Conservation (phyloP, 176 grass and related monocot genomes). For the Eragrostis curvula region DNA sequence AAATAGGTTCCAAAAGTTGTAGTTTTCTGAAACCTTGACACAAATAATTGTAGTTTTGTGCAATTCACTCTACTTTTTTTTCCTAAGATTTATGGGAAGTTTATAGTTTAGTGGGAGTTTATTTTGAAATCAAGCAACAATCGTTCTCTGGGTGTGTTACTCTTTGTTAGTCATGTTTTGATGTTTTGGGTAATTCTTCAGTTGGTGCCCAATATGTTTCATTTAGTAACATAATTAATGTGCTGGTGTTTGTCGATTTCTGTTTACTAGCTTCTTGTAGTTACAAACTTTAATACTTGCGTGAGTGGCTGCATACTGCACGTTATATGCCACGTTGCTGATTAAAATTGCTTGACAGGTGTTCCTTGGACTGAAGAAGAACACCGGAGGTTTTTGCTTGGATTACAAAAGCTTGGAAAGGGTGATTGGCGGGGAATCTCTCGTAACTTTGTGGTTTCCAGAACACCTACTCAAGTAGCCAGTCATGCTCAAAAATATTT, state of each 20-base stretch:
- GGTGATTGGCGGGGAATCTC: slow-evolving; percentile 99
- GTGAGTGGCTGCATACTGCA: background rate
- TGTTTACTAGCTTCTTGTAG: slow-evolving; percentile 10
- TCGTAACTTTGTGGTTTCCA: slow-evolving; percentile 95
- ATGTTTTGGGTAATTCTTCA: background rate
- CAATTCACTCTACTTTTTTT: slow-evolving; percentile 13
- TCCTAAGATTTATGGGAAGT: background rate
- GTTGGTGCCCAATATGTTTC: slow-evolving; percentile 22
- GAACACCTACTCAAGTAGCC: slow-evolving; percentile 98
- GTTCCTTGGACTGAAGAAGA: slow-evolving; percentile 99
- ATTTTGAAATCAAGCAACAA: background rate
- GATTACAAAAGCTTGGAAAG: slow-evolving; percentile 95
- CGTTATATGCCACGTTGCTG: slow-evolving; percentile 34
- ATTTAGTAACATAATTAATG: background rate
- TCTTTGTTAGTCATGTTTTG: background rate
- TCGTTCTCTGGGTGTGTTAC: background rate
- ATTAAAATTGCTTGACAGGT: slow-evolving; percentile 53
- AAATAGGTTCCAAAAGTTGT: too few species aligned
- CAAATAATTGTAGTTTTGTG: too few species aligned
- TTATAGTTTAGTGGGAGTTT: background rate
- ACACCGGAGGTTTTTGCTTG: slow-evolving; percentile 92
- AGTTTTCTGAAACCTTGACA: too few species aligned
- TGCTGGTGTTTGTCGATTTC: background rate
- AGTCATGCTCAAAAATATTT: slow-evolving; percentile 99
- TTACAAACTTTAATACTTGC: background rate